Conservation (phyloP, 2,329 filamentous ascomycete species). For the Epichloe bromicola region DNA sequence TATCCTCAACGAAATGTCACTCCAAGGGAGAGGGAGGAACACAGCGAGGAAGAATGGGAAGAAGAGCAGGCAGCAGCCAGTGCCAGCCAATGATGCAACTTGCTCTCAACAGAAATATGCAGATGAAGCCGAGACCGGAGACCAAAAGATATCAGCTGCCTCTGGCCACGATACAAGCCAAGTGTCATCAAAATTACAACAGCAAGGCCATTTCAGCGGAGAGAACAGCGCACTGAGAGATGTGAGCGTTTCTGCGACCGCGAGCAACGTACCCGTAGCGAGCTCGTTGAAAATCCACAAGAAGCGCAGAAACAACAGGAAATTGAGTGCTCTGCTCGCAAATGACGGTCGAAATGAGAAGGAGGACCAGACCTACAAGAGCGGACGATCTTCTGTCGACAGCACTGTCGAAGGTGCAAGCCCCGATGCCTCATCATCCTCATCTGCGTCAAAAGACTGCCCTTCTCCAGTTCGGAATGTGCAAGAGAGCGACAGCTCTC, state of each 20-base stretch:
- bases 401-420: not conserved
- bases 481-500: too few relatives aligned
- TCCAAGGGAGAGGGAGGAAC: not conserved
- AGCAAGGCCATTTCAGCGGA: not conserved
- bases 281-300: constrained; percentile 1
- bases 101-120: not conserved
- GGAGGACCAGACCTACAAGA: not conserved
- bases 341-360: not conserved
- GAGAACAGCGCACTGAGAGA: not conserved
- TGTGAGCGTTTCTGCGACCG: not conserved
- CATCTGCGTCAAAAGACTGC: not conserved
- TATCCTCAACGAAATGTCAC: not conserved
- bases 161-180: not conserved
- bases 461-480: not conserved
- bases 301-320: not conserved
- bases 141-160: not conserved
- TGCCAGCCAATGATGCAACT: not conserved
- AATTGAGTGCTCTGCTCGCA: not conserved
- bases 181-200: not conserved
- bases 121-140: not conserved
- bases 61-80: not conserved
- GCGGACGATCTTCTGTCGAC: not conserved
- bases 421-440: not conserved
- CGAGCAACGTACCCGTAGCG: not conserved
- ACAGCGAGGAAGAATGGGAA: not conserved